These are phyloP conservation scores for Dendrocalamus latiflorus DNA, from an alignment of 202 grass and related monocot species.

Conservation along the genomic window DNA sequence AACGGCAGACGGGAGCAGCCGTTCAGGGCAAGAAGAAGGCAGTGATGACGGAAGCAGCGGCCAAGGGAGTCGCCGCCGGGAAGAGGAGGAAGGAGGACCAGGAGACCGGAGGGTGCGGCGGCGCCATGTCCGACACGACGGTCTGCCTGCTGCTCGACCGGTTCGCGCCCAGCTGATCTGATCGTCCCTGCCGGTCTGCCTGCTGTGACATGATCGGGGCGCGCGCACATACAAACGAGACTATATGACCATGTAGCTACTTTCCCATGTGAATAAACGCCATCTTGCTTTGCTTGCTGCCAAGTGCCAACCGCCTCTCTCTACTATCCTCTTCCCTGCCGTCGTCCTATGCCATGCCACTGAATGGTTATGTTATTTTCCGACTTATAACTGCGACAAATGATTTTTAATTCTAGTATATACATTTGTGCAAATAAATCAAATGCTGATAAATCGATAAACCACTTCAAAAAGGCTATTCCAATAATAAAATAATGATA, in stretches of 20 bases:
- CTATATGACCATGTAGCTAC: background rate
- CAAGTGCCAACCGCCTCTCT: background rate
- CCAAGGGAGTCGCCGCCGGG: no score
- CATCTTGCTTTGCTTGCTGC: no score
- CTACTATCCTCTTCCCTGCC: no score
- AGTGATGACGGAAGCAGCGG: background rate
- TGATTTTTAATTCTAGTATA: no score
- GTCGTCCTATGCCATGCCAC: no score
- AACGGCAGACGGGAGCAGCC: background rate
- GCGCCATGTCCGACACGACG: constrained; percentile 43
- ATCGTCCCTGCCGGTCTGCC: background rate
- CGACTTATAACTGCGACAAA: no score
- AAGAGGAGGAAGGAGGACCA: background rate
- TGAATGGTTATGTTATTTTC: no score
- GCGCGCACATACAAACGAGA: background rate
- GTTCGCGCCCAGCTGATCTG: constrained; percentile 38
- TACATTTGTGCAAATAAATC: no score
- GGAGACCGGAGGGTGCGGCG: background rate
- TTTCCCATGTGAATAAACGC: background rate
- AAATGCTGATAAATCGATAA: no score
- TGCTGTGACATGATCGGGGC: background rate
- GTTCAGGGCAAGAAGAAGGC: background rate
- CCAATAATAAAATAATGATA: no score
- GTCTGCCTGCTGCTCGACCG: constrained; percentile 52
- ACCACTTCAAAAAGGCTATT: no score